Conservation (phyloP, 192 early-diverging fungal species). For the Rhizophagus sp. region DNA sequence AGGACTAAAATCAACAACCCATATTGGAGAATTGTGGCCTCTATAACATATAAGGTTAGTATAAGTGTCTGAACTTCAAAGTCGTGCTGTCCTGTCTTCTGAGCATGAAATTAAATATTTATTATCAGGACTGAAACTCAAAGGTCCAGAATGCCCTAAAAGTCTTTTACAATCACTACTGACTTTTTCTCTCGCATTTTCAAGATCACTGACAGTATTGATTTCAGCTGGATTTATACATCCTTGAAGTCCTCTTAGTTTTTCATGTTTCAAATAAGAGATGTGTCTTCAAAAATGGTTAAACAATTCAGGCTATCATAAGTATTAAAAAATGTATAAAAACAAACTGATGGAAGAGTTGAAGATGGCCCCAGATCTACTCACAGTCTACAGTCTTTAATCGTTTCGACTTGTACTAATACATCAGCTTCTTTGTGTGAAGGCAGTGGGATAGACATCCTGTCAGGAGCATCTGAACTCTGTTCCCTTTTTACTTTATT, state of each 20-base stretch:
- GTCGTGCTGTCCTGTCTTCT: conserved; percentile 90
- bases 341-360: conserved; percentile 86
- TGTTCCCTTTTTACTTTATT: conserved; percentile 8
- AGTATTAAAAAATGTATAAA: conserved; percentile 96
- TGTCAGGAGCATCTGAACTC: conserved; percentile 50
- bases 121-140: conserved; percentile 84
- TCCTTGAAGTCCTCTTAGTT: conserved; percentile 63
- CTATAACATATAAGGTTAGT: conserved; percentile 93
- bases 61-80: conserved; percentile 92
- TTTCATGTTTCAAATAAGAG: conserved; percentile 73
- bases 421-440: conserved; percentile 78
- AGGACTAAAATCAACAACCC: conserved; percentile 92
- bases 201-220: conserved; percentile 56
- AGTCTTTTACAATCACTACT: conserved; percentile 63
- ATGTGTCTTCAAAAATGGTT: conserved; percentile 77
- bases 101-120: conserved; percentile 87
- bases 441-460: conserved; percentile 69
- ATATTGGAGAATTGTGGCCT: conserved; percentile 96
- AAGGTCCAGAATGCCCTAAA: conserved; percentile 87
- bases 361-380: conserved; percentile 61
- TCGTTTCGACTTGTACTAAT: conserved; percentile 69
- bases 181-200: conserved; percentile 60
- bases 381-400: conserved; percentile 78
- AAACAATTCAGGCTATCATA: conserved; percentile 85
- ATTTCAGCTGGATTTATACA: conserved; percentile 61